phyloP scores from a whole-genome alignment of 2,329 filamentous ascomycete genomes.

The Sporothrix pseudoabietina region DNA sequence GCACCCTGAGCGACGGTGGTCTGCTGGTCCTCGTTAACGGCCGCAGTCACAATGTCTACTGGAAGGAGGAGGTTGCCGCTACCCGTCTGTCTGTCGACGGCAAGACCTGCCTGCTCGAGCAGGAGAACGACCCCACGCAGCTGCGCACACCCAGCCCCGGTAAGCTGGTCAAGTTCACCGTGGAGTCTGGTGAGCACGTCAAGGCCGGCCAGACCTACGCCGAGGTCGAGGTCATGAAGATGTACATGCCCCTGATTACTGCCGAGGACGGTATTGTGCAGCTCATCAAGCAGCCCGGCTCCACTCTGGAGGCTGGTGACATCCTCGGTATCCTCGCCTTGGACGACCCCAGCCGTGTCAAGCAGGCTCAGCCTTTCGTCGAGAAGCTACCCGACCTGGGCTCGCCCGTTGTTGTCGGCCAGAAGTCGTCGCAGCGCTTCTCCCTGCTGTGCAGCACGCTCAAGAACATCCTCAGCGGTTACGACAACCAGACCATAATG shows the following conservation, averaged over 20 bases:
- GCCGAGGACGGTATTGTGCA: slow-evolving; percentile 96
- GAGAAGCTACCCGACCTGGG: slow-evolving; percentile 87
- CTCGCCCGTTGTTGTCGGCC: slow-evolving; percentile 81
- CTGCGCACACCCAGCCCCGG: slow-evolving; percentile 91
- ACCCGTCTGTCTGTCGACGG: slow-evolving; percentile 95
- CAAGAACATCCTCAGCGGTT: slow-evolving; percentile 85
- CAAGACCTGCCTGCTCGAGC: slow-evolving; percentile 96
- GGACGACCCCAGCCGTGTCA: slow-evolving; percentile 93
- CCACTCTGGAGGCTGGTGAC: slow-evolving; percentile 96
- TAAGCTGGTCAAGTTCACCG: slow-evolving; percentile 96
- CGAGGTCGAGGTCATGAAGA: slow-evolving; percentile 99
- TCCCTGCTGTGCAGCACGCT: slow-evolving; percentile 74
- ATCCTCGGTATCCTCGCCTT: slow-evolving; percentile 96
- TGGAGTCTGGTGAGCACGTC: slow-evolving; percentile 93
- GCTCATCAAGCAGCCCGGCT: slow-evolving; percentile 97
- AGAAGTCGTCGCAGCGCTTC: slow-evolving; percentile 89
- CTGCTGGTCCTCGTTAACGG: slow-evolving; percentile 87
- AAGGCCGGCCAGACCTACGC: slow-evolving; percentile 90
- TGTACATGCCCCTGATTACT: slow-evolving; percentile 98
- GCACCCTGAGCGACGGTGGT: slow-evolving; percentile 90
- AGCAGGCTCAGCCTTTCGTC: slow-evolving; percentile 92
- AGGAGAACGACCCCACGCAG: slow-evolving; percentile 98
- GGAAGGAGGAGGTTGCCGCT: slow-evolving; percentile 97
- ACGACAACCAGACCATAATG: slow-evolving; percentile 98
- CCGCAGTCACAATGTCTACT: slow-evolving; percentile 97